Evolutionary conservation across 2,329 filamentous ascomycete species (phyloP), one percentile per base, ranked within the genome.

Genomic region (Cytospora chrysosperma): DNA sequence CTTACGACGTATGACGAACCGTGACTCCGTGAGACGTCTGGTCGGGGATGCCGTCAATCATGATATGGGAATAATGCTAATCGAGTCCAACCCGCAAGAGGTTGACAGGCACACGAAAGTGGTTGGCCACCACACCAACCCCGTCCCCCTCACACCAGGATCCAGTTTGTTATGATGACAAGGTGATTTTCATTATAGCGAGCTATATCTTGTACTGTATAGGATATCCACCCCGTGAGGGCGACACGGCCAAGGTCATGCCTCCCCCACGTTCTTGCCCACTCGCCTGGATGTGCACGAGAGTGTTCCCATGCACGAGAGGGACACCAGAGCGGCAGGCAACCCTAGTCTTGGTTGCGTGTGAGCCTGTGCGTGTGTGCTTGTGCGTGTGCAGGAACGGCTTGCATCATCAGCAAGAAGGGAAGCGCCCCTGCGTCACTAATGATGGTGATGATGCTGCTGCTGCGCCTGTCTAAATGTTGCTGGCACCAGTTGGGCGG

Each of bases 241-340:
- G 37, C 37, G 19, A 40, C 37, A 40, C 37, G n/a, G 37, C 37
- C 17, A 10, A 40, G 7, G 15, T 19, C 15, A 34, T 1, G 12
- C 37, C 37, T 19, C 64, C 64, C 64, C 61, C 61, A 64, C 61
- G 56, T n/a, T 37, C 21, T 24, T 56, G 34, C 21, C 50, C 34
- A 21, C 27, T 28, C 34, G 28, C 9, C 3, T 47, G n/a, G 13
- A 10, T 24, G 17, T 62, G 24, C 57, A 59, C 53, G 49, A 51
- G 34, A 37, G 30, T n/a, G n/a, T 27, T 40, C 49, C n/a, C 40
- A 54, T 67, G 65, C 65, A 67, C 40, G 10, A 24, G 8, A 47
- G n/a, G 40, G 63, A 61, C 28, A 30, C 4, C 4, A 30, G 4
- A 30, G 28, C 27, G 37, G 55, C 32, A 60, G 63, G 54, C 59